Conservation (phyloP, 345 rosid genomes). For the Limnanthes douglasii region DNA sequence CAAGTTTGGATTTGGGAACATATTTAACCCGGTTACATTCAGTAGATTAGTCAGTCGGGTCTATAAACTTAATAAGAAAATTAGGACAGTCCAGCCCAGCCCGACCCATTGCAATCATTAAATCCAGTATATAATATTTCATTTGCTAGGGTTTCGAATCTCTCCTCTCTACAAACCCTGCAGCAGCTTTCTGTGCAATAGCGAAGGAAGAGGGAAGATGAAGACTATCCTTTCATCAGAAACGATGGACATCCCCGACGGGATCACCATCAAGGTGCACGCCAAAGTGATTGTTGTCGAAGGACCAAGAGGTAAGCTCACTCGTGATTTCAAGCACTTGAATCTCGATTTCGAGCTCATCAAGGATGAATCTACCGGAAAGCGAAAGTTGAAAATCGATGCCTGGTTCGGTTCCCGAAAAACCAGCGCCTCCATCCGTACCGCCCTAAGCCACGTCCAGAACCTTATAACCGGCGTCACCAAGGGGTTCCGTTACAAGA, state of each 20-base stretch:
- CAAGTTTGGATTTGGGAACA: too few species aligned
- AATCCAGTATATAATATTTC: too few species aligned
- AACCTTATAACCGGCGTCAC: slow-evolving; percentile 64
- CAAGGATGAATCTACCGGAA: slow-evolving; percentile 34
- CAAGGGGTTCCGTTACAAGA: slow-evolving; percentile 65
- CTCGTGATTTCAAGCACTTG: slow-evolving; percentile 47
- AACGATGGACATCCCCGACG: slow-evolving; percentile 54
- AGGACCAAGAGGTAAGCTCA: slow-evolving; percentile 47
- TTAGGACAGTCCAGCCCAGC: too few species aligned
- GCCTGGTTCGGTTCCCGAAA: slow-evolving; percentile 52
- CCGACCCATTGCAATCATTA: too few species aligned
- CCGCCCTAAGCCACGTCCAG: slow-evolving; percentile 56
- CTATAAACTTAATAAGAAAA: too few species aligned
- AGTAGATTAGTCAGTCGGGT: too few species aligned
- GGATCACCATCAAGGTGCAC: slow-evolving; percentile 29
- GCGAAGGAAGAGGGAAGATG: slow-evolving; percentile 14
- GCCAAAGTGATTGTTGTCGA: slow-evolving; percentile 47
- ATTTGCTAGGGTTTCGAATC: too few species aligned
- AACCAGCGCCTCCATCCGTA: slow-evolving; percentile 43
- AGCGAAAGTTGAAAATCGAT: slow-evolving; percentile 38
- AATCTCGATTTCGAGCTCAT: slow-evolving; percentile 44
- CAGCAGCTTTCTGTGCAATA: too few species aligned
- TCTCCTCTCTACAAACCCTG: too few species aligned
- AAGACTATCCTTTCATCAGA: slow-evolving; percentile 44
- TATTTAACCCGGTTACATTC: too few species aligned